These are phyloP conservation scores for Wallacemonas sp. DNA, from an alignment of 208 protist genomes.

Conservation along the genomic window DNA sequence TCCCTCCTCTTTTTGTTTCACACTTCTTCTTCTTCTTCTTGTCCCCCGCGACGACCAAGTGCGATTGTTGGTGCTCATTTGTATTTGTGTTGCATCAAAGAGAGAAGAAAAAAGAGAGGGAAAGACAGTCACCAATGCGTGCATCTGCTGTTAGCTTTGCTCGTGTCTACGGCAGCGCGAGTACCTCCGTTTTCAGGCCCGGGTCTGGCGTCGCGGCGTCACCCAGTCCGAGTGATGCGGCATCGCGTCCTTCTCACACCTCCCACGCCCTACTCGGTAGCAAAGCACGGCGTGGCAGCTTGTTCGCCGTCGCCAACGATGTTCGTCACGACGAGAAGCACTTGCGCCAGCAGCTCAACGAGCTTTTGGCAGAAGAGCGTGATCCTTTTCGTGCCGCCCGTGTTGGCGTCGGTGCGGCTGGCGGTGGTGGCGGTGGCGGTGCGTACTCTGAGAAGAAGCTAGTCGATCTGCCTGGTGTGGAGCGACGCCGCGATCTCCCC, in stretches of 20 bases:
- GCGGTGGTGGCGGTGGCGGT: constrained; percentile 7
- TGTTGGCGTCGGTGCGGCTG: constrained; percentile 14
- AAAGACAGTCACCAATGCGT: constrained; percentile 18
- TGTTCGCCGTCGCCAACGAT: constrained; percentile 79
- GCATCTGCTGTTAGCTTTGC: constrained; percentile 28
- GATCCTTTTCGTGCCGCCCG: constrained; percentile 33
- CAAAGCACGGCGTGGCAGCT: constrained; percentile 64
- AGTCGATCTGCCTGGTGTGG: constrained; percentile 82
- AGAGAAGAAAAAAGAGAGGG: background rate
- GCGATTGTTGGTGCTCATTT: too few relatives aligned
- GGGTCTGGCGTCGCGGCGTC: too few relatives aligned
- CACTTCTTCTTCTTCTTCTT: too few relatives aligned
- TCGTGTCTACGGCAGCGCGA: constrained; percentile 65
- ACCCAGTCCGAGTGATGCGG: too few relatives aligned
- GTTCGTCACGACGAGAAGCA: constrained; percentile 60
- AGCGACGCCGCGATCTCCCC: constrained; percentile 78
- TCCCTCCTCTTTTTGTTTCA: too few relatives aligned
- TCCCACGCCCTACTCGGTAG: constrained; percentile 43
- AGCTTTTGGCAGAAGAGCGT: constrained; percentile 71
- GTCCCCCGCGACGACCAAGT: too few relatives aligned
- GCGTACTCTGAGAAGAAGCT: constrained; percentile 51
- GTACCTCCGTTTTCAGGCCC: constrained; percentile 25
- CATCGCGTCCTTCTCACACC: too few relatives aligned
- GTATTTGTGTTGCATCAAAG: background rate
- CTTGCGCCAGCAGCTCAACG: constrained; percentile 79